A percentile compares a stretch with the other conserved stretches of the same genome.
Conservation (phyloP, 192 early-diverging fungal genomes). For the Coemansia sp. region DNA sequence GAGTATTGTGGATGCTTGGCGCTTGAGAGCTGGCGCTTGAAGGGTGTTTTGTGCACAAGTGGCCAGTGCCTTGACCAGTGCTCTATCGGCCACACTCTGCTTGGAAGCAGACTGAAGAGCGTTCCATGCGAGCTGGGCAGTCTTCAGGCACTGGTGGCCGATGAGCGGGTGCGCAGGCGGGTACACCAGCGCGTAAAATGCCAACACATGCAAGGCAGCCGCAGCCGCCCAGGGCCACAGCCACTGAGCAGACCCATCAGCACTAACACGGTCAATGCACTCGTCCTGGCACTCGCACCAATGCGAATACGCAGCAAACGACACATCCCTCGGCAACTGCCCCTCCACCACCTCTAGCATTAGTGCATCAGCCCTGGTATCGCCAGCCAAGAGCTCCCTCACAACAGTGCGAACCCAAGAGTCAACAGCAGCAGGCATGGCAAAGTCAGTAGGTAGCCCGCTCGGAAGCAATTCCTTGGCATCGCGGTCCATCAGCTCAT, state of each 20-base stretch:
- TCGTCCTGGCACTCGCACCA: slow-evolving; percentile 53
- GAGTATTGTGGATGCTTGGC: neutral
- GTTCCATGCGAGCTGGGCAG: slow-evolving; percentile 31
- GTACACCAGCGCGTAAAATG: slow-evolving; percentile 29
- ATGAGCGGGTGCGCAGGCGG: slow-evolving; percentile 24
- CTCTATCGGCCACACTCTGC: neutral
- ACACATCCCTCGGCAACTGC: slow-evolving; percentile 15
- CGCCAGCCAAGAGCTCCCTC: neutral
- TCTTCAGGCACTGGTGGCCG: slow-evolving; percentile 34
- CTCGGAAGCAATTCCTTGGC: slow-evolving; percentile 6
- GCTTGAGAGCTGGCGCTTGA: neutral
- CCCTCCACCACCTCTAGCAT: slow-evolving; percentile 1
- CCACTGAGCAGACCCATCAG: neutral
- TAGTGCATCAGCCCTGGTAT: neutral
- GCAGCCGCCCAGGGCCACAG: slow-evolving; percentile 19
- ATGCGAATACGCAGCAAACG: slow-evolving; percentile 40
- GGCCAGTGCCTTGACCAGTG: neutral
- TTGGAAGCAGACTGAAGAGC: neutral
- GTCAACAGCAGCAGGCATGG: slow-evolving; percentile 9
- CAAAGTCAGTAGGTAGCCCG: slow-evolving; percentile 29
- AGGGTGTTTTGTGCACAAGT: neutral
- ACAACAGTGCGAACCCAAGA: slow-evolving; percentile 19
- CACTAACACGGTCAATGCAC: slow-evolving; percentile 18
- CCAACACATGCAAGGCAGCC: slow-evolving; percentile 35
- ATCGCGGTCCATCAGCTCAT: slow-evolving; percentile 23